Conservation (phyloP, 31 red algal genomes). For the Porphyra umbilicalis region DNA sequence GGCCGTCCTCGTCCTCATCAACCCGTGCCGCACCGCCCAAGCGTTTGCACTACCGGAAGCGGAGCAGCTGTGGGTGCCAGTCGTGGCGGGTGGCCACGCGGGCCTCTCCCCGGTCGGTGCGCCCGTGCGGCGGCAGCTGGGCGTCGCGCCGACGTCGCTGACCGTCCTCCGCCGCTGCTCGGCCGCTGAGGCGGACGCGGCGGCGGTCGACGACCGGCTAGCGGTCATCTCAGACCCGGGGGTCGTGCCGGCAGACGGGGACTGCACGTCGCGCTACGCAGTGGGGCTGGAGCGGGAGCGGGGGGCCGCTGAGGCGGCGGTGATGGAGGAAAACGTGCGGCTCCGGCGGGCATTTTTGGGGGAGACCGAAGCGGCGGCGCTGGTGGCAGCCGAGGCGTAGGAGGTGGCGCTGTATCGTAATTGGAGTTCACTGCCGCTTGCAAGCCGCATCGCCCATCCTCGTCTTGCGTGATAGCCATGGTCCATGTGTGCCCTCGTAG, state of each 20-base stretch:
- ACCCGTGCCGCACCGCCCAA: neutral
- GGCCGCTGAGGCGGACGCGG: neutral
- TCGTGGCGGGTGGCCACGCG: neutral
- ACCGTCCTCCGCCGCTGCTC: neutral
- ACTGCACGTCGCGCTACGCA: neutral
- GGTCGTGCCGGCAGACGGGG: neutral
- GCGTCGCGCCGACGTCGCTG: neutral
- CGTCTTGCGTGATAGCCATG: too few relatives aligned
- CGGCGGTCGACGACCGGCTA: neutral
- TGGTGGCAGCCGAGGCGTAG: too few relatives aligned
- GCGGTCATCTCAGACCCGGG: neutral
- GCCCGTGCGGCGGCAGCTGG: neutral
- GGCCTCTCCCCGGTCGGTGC: neutral
- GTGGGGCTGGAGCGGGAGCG: neutral
- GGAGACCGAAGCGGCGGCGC: too few relatives aligned
- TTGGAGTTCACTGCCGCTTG: too few relatives aligned
- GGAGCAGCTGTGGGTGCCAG: neutral
- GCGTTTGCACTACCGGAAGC: neutral
- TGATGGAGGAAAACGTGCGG: neutral
- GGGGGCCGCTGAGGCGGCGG: neutral
- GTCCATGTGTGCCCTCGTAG: too few relatives aligned
- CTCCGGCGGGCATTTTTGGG: neutral
- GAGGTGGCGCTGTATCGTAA: too few relatives aligned
- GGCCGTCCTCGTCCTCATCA: neutral
- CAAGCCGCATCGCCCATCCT: too few relatives aligned